A percentile compares a stretch with the other conserved stretches of the same genome.
phyloP scores from a whole-genome alignment of 305 asterid species.

The Nicotiana rustica region DNA sequence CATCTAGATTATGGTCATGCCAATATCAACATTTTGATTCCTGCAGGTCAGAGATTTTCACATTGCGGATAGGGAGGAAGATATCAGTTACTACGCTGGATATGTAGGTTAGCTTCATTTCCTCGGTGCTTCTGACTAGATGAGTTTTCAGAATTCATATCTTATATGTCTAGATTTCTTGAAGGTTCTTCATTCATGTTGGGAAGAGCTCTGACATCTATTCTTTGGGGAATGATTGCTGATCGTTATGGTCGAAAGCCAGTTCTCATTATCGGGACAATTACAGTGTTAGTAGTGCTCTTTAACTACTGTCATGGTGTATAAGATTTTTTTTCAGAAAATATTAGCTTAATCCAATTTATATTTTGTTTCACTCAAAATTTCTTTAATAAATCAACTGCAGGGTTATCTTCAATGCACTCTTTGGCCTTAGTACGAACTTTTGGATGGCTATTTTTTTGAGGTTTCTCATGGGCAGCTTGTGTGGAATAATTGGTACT shows the following conservation, averaged over 20 bases:
- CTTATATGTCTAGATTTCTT: slow-evolving; percentile 33
- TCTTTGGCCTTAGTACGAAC: slow-evolving; percentile 77
- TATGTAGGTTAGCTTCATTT: slow-evolving; percentile 61
- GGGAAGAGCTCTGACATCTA: slow-evolving; percentile 89
- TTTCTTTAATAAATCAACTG: slow-evolving; percentile 34
- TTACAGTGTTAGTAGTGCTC: slow-evolving; percentile 59
- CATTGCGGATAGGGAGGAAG: slow-evolving; percentile 72
- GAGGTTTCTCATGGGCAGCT: slow-evolving; percentile 80
- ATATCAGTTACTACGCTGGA: slow-evolving; percentile 84
- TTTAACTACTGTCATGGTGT: neutral
- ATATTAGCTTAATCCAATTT: neutral
- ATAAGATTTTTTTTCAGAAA: neutral
- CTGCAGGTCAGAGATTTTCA: slow-evolving; percentile 70
- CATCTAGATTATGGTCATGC: slow-evolving; percentile 2
- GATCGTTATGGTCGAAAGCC: slow-evolving; percentile 88
- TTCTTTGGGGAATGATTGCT: slow-evolving; percentile 77
- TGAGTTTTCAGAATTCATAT: neutral
- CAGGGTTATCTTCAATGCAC: slow-evolving; percentile 76
- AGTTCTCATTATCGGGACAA: slow-evolving; percentile 63
- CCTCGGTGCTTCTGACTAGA: neutral
- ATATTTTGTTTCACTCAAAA: neutral
- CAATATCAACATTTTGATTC: slow-evolving; percentile 2
- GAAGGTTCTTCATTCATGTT: slow-evolving; percentile 80
- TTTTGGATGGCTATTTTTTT: slow-evolving; percentile 79
- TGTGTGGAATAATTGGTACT: slow-evolving; percentile 80